Base-by-base conservation (phyloP, 495 filamentous ascomycete species). In the Xylaria sp. region DNA sequence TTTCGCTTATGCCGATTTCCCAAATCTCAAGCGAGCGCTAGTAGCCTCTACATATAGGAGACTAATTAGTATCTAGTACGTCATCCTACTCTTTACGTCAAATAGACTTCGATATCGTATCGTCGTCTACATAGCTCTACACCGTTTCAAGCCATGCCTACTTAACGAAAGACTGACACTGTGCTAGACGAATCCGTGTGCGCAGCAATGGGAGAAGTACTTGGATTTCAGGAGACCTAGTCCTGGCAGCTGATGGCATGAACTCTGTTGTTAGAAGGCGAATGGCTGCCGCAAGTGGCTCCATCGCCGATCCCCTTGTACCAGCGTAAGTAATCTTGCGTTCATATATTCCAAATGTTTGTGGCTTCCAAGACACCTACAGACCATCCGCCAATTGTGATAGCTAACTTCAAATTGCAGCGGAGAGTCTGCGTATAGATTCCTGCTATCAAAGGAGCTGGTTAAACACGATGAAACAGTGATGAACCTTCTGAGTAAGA, bases 231-330 rank as follows among this genome's bases (percentile, higher is more conserved):
- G 84, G 79, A 12, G 84, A 87, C 63, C 61, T 87, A 4, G 69
- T 86, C 2, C 74, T 85, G 44, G 83, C 80, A 19, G 84, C 84
- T n/a, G 85, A 87, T 43, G 85, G 84, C 9, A 82, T 85, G 71
- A 85, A 83, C 58, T 85, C 84, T 9, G 74, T 69, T 1, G 68
- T 85, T 26, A 79, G 84, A 9, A 71, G 71, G 43, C 73, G 80
- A 61, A 71, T 69, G 40, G 61, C 21, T 67, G 81, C 5, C 73
- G 82, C 46, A 70, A 44, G 75, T 8, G 79, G 81, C 35, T n/a
- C n/a, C 41, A 73, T 5, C n/a, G 63, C 68, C 1, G 72, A 80
- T 31, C 75, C 78, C 31, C 78, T 81, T 12, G 74, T 80, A 12
- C 64, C 83, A 0, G 84, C 83, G 55, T 35, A 37, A 58, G 31